phyloP scores from a whole-genome alignment of 169 alveolate genomes.

The Plasmodium gallinaceum region DNA sequence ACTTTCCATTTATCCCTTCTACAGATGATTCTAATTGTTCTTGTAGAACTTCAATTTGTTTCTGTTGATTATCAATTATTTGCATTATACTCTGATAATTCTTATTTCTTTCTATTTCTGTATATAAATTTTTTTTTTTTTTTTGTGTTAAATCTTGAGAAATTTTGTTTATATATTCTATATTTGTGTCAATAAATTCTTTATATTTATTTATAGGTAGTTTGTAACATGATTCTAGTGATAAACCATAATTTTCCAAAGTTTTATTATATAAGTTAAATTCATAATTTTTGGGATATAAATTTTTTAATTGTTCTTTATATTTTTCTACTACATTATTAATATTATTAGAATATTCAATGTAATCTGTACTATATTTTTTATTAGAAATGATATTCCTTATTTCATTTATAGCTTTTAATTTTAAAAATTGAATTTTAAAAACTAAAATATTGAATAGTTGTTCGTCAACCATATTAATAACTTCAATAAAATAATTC shows the following conservation, averaged over 20 bases:
- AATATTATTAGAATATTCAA: conserved; percentile 19
- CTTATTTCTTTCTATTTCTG: conserved; percentile 44
- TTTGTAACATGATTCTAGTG: conserved; percentile 9
- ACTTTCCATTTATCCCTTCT: conserved; percentile 65
- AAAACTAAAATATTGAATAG: conserved; percentile 19
- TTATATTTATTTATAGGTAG: conserved; percentile 48
- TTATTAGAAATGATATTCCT: conserved; percentile 17
- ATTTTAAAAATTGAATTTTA: conserved; percentile 33
- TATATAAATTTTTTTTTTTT: conserved; percentile 35
- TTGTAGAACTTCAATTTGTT: conserved; percentile 80
- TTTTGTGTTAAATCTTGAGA: conserved; percentile 70
- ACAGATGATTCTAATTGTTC: conserved; percentile 53
- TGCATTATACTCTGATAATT: conserved; percentile 77
- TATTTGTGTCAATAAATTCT: conserved; percentile 72
- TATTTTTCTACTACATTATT: conserved; percentile 11
- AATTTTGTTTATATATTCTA: conserved; percentile 59
- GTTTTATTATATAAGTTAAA: conserved; percentile 25
- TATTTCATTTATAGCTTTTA: conserved; percentile 45
- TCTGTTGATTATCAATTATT: conserved; percentile 81
- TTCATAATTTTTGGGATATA: conserved; percentile 12
- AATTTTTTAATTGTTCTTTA: conserved; percentile 33
- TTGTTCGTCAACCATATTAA: conserved; percentile 38
- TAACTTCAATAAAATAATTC: conserved; percentile 32
- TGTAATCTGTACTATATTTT: conserved; percentile 18
- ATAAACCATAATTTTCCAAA: not conserved